Base-by-base conservation (phyloP, 2,329 filamentous ascomycete genomes). In the Ambrosiella beaveri region DNA sequence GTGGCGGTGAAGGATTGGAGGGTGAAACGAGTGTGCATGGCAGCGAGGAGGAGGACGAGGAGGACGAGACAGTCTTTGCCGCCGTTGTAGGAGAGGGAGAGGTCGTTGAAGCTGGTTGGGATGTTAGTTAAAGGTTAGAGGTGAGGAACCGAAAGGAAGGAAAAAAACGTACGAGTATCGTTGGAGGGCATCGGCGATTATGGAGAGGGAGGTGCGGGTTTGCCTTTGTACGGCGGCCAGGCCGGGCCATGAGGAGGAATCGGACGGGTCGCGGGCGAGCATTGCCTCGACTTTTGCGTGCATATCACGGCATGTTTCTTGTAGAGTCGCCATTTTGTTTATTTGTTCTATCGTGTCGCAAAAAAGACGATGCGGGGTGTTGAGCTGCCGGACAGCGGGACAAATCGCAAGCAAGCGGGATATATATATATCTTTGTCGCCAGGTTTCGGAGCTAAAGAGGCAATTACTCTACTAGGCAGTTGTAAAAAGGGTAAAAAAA, bases 31-130 rank as follows among this genome's bases (percentile, higher is more conserved):
- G 68, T 66, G 17, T 77, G 71, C 57, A 79, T 73, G 63, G 73
- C 76, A 62, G 85, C 83, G 63, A 97, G 82, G 66, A 95, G 88
- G 63, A 97, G 75, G 65, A 96, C 79, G 6, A 97, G 77, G 15
- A 97, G 81, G 57, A 97, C 90, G 15, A 97, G 84, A 66, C 59
- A 61, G 56, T 61, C 93, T 70, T 98, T 98, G 61, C 93, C 93
- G 67, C 93, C 93, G 65, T 98, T 98, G 72, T 96, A 98, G 59
- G 91, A 95, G 63, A 50, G 50, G 45, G 38, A 40, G 53, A 57
- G 36, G 36, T 51, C n/a, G 15, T 38, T 13, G 54, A 65, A 62
- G 19, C 58, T 55, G 39, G 41, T n/a, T 17, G 41, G 41, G 40
- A 41, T 50, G 45, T 55, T 40, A 8, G 39, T 54, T 27, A 40